These are phyloP conservation scores for Colletotrichum gloeosporioides DNA, from an alignment of 2,329 filamentous ascomycete species.

Conservation along the genomic window DNA sequence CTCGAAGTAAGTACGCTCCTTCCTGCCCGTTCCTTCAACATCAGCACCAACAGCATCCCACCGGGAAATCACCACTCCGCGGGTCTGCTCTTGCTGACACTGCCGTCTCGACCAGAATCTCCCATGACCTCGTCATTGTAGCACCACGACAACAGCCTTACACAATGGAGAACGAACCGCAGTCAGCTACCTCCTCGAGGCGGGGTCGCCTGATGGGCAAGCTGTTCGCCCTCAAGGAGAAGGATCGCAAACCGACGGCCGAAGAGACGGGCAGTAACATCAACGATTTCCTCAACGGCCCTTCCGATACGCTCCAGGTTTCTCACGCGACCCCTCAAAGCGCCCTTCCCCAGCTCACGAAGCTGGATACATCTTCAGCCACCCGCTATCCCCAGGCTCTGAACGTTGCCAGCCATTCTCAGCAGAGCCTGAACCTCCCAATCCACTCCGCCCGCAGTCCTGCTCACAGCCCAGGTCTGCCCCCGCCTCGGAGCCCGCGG, in stretches of 20 bases:
- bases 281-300: constrained; percentile 64
- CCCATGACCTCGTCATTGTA: constrained; percentile 11
- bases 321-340: constrained; percentile 51
- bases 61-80: neutral
- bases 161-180: constrained; percentile 51
- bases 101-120: neutral
- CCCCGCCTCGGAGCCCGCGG: constrained; percentile 42
- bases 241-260: constrained; percentile 43
- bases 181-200: constrained; percentile 43
- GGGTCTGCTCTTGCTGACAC: neutral
- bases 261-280: constrained; percentile 51
- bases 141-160: constrained; percentile 20
- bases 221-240: constrained; percentile 59
- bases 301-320: constrained; percentile 60
- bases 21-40: neutral
- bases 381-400: constrained; percentile 61
- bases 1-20: neutral
- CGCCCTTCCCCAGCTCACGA: constrained; percentile 50
- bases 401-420: constrained; percentile 45
- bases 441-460: constrained; percentile 48
- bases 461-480: constrained; percentile 9
- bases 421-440: constrained; percentile 50
- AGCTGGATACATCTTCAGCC: constrained; percentile 60
- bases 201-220: constrained; percentile 68
- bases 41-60: neutral